Conservation (phyloP, 768 basidiomycete genomes). For the Agaricus bisporus region DNA sequence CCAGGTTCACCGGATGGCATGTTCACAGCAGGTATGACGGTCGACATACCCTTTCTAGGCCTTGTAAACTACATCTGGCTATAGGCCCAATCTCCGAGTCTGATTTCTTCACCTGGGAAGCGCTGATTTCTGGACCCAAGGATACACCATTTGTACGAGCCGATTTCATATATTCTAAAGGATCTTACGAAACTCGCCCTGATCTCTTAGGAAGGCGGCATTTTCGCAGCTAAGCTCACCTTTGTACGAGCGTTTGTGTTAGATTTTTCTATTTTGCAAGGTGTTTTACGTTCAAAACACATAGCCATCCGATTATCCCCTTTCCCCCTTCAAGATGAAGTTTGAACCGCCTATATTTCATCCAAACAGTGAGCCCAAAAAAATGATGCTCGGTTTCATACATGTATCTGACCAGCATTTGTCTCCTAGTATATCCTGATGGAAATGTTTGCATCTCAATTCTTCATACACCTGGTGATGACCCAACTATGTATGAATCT, state of each 20-base stretch:
- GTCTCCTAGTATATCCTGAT: slow-evolving; percentile 77
- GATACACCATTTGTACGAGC: slow-evolving; percentile 85
- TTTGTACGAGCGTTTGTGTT: slow-evolving; percentile 60
- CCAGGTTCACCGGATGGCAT: slow-evolving; percentile 86
- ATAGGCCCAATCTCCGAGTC: slow-evolving; percentile 84
- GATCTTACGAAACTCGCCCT: background rate
- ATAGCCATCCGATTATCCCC: slow-evolving; percentile 88
- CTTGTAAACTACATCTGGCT: slow-evolving; percentile 11
- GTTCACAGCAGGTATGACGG: slow-evolving; percentile 78
- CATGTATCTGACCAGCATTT: background rate
- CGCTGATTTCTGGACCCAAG: slow-evolving; percentile 87
- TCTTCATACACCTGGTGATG: slow-evolving; percentile 89
- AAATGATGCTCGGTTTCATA: background rate
- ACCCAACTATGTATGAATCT: slow-evolving; percentile 90
- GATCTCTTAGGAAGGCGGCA: slow-evolving; percentile 75
- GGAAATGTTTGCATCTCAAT: slow-evolving; percentile 99
- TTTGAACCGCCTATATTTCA: slow-evolving; percentile 97
- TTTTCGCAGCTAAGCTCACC: slow-evolving; percentile 86
- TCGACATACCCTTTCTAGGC: slow-evolving; percentile 2
- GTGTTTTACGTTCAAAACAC: slow-evolving; percentile 1
- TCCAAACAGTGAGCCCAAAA: slow-evolving; percentile 75
- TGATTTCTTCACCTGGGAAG: slow-evolving; percentile 96
- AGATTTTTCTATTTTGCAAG: too few relatives aligned
- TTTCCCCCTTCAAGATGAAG: slow-evolving; percentile 99
- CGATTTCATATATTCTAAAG: background rate